Conservation (phyloP, 371 early-diverging fungal species). For the Mortierella sp. region DNA sequence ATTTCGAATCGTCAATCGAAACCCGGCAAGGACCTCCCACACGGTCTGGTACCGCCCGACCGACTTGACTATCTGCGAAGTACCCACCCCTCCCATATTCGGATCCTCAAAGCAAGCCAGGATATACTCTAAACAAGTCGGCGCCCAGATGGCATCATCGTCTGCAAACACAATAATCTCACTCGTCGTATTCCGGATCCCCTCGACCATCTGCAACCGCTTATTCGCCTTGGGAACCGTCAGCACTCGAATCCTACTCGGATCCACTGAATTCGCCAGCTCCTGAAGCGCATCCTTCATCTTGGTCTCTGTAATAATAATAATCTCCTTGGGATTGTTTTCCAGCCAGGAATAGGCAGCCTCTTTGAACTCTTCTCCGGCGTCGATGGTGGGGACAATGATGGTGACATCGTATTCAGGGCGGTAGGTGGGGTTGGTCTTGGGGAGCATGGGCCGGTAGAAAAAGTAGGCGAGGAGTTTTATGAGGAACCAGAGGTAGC, state of each 20-base stretch:
- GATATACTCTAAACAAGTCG: constrained; percentile 64
- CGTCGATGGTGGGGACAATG: constrained; percentile 83
- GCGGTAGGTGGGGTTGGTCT: constrained; percentile 65
- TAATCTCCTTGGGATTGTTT: constrained; percentile 74
- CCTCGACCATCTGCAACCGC: constrained; percentile 81
- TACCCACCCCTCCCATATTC: constrained; percentile 82
- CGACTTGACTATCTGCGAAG: constrained; percentile 76
- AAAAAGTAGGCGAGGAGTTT: constrained; percentile 70
- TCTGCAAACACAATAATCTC: constrained; percentile 82
- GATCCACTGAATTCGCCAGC: constrained; percentile 64
- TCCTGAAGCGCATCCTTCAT: constrained; percentile 67
- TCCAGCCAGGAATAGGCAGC: constrained; percentile 78
- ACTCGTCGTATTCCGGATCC: constrained; percentile 72
- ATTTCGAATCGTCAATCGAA: constrained; percentile 79
- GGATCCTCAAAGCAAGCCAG: constrained; percentile 83
- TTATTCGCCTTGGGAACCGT: constrained; percentile 75
- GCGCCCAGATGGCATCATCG: constrained; percentile 81
- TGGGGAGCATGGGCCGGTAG: constrained; percentile 67
- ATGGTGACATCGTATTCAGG: constrained; percentile 77
- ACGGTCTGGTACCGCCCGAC: constrained; percentile 72
- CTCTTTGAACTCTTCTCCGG: constrained; percentile 79
- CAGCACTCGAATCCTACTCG: constrained; percentile 62
- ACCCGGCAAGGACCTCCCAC: constrained; percentile 83
- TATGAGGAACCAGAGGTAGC: constrained; percentile 79
- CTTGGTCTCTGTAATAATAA: constrained; percentile 71